Percentiles rank a stretch among this genome's conserved stretches.
Evolutionary conservation across 495 filamentous ascomycete genomes (phyloP).

Genomic region (Aspergillus saccharolyticus): DNA sequence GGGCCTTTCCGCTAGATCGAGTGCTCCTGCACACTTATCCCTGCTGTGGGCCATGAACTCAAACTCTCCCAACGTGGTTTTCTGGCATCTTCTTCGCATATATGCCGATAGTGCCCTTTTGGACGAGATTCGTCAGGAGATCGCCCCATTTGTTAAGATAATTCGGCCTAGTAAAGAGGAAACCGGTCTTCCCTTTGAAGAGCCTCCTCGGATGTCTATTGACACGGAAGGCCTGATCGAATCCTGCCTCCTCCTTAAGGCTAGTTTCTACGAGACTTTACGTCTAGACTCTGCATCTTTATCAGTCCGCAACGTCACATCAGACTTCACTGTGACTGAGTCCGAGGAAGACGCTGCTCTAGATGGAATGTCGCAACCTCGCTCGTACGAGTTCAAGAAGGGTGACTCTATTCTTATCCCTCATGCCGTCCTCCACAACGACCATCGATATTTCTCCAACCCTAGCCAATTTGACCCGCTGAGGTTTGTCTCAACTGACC

Average conservation of each 20-base stretch:
- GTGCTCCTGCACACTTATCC: constrained; percentile 34
- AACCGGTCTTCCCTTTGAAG: constrained; percentile 48
- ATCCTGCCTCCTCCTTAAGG: constrained; percentile 48
- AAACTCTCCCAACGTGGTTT: constrained; percentile 47
- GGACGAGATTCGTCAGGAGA: constrained; percentile 49
- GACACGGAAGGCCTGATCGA: constrained; percentile 39
- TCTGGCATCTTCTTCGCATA: constrained; percentile 54
- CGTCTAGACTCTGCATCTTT: constrained; percentile 48
- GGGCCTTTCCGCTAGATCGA: constrained; percentile 27
- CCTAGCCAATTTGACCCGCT: constrained; percentile 49
- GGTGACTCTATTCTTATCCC: constrained; percentile 46
- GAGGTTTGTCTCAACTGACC: constrained; percentile 43
- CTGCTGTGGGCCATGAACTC: constrained; percentile 52
- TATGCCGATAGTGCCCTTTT: constrained; percentile 42
- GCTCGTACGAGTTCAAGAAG: constrained; percentile 42
- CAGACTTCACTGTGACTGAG: constrained; percentile 42
- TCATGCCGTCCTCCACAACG: constrained; percentile 46
- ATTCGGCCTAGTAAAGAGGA: constrained; percentile 39
- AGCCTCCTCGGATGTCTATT: constrained; percentile 46
- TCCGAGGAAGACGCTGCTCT: constrained; percentile 33
- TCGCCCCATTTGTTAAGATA: constrained; percentile 40
- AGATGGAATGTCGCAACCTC: constrained; percentile 22
- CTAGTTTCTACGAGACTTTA: constrained; percentile 51
- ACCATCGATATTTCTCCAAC: constrained; percentile 44
- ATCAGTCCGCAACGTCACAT: constrained; percentile 37